Base-by-base conservation (phyloP, 305 asterid genomes). In the Andrographis paniculata region DNA sequence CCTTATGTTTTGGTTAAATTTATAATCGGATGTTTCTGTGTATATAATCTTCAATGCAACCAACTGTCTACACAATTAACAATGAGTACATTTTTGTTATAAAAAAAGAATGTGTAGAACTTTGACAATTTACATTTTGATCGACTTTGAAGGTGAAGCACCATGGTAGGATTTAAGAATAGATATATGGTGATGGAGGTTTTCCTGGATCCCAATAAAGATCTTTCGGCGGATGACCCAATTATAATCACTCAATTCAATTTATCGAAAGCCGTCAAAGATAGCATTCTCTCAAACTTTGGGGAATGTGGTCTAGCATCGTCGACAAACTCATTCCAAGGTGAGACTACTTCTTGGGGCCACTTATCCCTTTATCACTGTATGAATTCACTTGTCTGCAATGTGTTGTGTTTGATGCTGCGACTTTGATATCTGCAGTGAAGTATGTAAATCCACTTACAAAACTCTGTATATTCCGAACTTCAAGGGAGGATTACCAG, bases 241-340 rank as follows among this genome's bases (percentile, higher is more conserved):
- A 66, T 89, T 45, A 76, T 74, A 45, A 71, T 89, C 50, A 82
- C 87, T 18, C 77, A 71, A 14, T 62, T 56, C 42, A 83, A 89
- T 70, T 44, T 85, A 59, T 53, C 71, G 22, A 80, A 71, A 55
- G 83, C 92, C 42, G 63, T 89, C 42, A 73, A 60, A 49, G 88
- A 82, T 39, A 80, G 89, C 86, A 74, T 89, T 56, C 81, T 65
- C 37, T 35, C 52, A 16, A 82, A 76, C 62, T 86, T 85, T 48
- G 98, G 96, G 20, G 98, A 85, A 66, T 89, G 86, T 49, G 96
- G 96, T 56, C 70, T 82, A 28, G 94, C 98, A 51, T 76, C 84
- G 1, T 75, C 78, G 10, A 50, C 58, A 42, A 62, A 63, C 55
- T 85, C 98, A 23, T 80, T 86, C 50, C 87, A 76, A 78, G 96